phyloP scores from a whole-genome alignment of 371 early-diverging fungal species.

The Mortierella sp. region DNA sequence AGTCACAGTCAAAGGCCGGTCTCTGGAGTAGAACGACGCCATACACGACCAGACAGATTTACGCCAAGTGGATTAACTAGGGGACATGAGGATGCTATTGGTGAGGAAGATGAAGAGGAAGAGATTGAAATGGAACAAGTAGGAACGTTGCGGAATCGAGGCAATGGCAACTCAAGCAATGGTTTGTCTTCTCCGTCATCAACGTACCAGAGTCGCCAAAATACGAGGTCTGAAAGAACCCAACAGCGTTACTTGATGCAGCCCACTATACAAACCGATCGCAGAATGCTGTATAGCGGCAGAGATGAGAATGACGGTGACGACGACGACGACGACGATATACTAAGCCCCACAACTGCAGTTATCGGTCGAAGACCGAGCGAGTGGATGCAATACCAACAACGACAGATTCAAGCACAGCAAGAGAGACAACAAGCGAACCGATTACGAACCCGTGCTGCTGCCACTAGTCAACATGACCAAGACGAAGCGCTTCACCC shows the following conservation, averaged over 20 bases:
- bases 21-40: slow-evolving; percentile 45
- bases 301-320: slow-evolving; percentile 23
- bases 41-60: slow-evolving; percentile 23
- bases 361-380: slow-evolving; percentile 47
- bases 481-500: slow-evolving; percentile 6
- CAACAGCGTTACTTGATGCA: slow-evolving; percentile 5
- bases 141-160: slow-evolving; percentile 5
- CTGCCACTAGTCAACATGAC: slow-evolving; percentile 2
- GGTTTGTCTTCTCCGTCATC: slow-evolving; percentile 9
- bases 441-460: slow-evolving; percentile 9
- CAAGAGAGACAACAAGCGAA: slow-evolving; percentile 34
- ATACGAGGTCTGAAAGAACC: slow-evolving; percentile 5
- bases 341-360: slow-evolving; percentile 36
- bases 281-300: not conserved
- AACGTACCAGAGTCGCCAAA: slow-evolving; percentile 2
- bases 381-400: slow-evolving; percentile 54
- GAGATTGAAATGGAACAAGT: slow-evolving; percentile 53
- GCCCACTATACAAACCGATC: not conserved
- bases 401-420: slow-evolving; percentile 43
- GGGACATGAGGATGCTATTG: slow-evolving; percentile 26
- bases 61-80: slow-evolving; percentile 5
- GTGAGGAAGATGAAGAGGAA: slow-evolving; percentile 39
- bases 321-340: slow-evolving; percentile 31
- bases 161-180: slow-evolving; percentile 3
- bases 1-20: slow-evolving; percentile 27